Evolutionary conservation across 352 stramenopile genomes (phyloP).

Genomic region (Lagenidium sp.): DNA sequence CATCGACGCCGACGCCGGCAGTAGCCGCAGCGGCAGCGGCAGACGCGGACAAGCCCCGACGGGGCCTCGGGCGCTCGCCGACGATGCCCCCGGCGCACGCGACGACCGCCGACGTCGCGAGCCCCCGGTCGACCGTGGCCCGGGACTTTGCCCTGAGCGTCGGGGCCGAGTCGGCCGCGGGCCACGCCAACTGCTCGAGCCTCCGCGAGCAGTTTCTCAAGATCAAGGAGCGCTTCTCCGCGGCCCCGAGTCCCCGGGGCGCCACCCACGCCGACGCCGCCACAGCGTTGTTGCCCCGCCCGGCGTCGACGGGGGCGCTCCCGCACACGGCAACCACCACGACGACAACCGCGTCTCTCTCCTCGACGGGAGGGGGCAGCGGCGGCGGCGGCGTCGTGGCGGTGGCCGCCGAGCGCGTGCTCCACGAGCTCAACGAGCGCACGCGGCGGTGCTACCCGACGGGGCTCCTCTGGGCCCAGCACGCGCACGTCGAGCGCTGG

Average conservation of each 20-base stretch:
- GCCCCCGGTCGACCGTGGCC: slow-evolving; percentile 19
- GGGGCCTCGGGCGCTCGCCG: no score
- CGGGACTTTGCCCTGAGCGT: slow-evolving; percentile 51
- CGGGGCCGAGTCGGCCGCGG: slow-evolving; percentile 23
- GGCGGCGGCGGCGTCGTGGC: neutral
- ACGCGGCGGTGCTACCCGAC: slow-evolving; percentile 11
- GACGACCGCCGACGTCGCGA: slow-evolving; percentile 15
- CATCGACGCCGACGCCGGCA: neutral
- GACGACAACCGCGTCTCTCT: neutral
- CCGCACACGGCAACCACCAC: neutral
- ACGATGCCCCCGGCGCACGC: no score
- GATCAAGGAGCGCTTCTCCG: slow-evolving; percentile 70
- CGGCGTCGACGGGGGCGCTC: slow-evolving; percentile 8
- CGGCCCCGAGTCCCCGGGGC: slow-evolving; percentile 13
- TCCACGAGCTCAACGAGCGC: slow-evolving; percentile 18
- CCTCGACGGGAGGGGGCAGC: neutral
- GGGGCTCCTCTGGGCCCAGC: slow-evolving; percentile 23
- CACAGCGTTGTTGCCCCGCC: neutral
- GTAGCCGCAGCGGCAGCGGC: slow-evolving; percentile 2
- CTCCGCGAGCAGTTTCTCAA: slow-evolving; percentile 76
- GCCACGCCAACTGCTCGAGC: slow-evolving; percentile 60
- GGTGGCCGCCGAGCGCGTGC: slow-evolving; percentile 10
- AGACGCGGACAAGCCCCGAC: no score
- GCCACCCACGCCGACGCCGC: neutral
- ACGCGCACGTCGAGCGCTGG: slow-evolving; percentile 55